Evolutionary conservation across 2,329 filamentous ascomycete species (phyloP).

Genomic region (Fusarium virguliforme): DNA sequence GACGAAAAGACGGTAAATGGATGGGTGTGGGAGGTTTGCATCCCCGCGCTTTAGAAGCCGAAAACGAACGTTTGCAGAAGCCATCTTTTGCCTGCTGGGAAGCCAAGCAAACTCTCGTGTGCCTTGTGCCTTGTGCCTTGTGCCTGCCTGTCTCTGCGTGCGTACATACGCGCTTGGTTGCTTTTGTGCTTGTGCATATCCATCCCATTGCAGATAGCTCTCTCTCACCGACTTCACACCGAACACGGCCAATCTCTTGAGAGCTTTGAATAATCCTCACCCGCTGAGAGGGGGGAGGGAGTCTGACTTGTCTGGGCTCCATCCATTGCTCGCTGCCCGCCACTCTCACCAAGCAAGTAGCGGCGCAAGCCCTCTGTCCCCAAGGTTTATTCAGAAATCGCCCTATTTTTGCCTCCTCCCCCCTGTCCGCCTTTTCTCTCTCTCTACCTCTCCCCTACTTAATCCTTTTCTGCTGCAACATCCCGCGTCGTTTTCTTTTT

Average conservation of each 20-base stretch:
- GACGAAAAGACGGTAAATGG: constrained; percentile 43
- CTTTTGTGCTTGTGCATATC: constrained; percentile 32
- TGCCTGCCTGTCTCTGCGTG: constrained; percentile 17
- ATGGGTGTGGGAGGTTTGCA: background rate
- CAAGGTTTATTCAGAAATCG: constrained; percentile 29
- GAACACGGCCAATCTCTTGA: constrained; percentile 44
- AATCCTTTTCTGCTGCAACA: constrained; percentile 6
- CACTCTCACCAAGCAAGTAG: constrained; percentile 33
- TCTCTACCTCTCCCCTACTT: constrained; percentile 6
- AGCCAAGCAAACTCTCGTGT: background rate
- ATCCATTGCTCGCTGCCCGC: constrained; percentile 28
- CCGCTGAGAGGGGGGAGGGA: background rate
- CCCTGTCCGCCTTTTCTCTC: constrained; percentile 23
- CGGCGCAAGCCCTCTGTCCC: background rate
- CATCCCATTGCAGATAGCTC: constrained; percentile 19
- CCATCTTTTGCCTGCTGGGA: background rate
- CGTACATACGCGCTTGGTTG: constrained; percentile 1
- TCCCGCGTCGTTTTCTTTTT: constrained; percentile 22
- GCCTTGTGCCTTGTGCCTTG: background rate
- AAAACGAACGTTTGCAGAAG: constrained; percentile 37
- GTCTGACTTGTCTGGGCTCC: background rate
- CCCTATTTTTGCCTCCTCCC: constrained; percentile 24
- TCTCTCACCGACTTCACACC: constrained; percentile 54
- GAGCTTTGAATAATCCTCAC: constrained; percentile 13
- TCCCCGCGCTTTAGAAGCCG: constrained; percentile 39